Base-by-base conservation (phyloP, 2,329 filamentous ascomycete species). In the Claviceps sp. region DNA sequence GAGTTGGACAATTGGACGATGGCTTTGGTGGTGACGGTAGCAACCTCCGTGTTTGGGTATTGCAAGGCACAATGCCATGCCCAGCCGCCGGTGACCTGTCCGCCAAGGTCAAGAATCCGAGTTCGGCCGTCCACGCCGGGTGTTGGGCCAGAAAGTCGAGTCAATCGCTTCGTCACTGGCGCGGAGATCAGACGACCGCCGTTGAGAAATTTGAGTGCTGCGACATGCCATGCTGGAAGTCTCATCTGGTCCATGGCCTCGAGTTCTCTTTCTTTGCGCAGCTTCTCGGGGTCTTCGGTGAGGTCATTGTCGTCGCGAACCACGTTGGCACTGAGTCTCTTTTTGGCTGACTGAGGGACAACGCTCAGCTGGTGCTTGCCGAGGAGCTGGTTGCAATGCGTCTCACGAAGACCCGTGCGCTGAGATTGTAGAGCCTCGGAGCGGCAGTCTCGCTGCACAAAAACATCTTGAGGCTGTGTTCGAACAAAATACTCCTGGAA, bases 11-110 rank as follows among this genome's bases (percentile, higher is more conserved):
- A 70, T 63, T 89, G 84, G 40, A 81, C 78, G 57, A 85, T 76
- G 8, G 81, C 70, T 67, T 86, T 85, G 57, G 84, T 88, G 40
- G 85, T 86, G 51, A 91, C 88, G 0, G 91, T 96, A 71, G 90
- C 94, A 51, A 96, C 81, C 65, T 88, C 89, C 52, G 87, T 79
- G 64, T 88, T 84, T 18, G 87, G 88, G 67, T 90, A 93, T 65
- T 91, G 85, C 48, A 87, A 76, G 1, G 93, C 89, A 53, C 89
- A 86, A 63, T 93, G 84, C 93, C 93, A 98, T 22, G 87, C 91
- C 93, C 93, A 98, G 67, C 95, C 89, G 63, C 89, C 91, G 14
- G 86, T 81, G 0, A 85, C 77, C 63, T 91, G 84, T 45, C 90
- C 90, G 48, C 87, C 89, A 37, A 96, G 81, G 63, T 97, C 91